A percentile compares a stretch with the other conserved stretches of the same genome.
Conservation (phyloP, 2,329 filamentous ascomycete species). For the Microsporum audouinii region DNA sequence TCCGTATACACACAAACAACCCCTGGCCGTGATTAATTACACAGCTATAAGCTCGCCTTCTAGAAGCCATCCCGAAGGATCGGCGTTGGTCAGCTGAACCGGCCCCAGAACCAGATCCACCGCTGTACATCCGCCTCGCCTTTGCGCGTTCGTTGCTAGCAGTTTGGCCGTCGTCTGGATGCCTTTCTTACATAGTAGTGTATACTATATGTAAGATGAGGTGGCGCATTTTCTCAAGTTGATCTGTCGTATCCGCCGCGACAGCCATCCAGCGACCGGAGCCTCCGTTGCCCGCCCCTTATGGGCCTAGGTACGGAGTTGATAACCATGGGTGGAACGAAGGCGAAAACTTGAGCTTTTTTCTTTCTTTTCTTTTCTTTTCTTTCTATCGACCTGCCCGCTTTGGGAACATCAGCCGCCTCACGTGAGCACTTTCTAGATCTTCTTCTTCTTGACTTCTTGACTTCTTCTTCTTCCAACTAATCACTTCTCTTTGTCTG, state of each 20-base stretch:
- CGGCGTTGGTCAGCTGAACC: not conserved
- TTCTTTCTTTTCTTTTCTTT: not conserved
- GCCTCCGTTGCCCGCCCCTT: not conserved
- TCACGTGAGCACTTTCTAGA: not conserved
- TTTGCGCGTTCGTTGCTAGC: not conserved
- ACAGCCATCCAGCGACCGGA: not conserved
- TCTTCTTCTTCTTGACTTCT: not conserved
- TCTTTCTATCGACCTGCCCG: not conserved
- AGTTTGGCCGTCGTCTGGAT: not conserved
- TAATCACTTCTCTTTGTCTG: not conserved
- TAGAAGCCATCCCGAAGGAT: constrained; percentile 5
- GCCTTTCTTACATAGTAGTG: not conserved
- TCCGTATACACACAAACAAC: not conserved
- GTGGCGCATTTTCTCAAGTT: not conserved
- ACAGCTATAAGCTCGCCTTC: not conserved
- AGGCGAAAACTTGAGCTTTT: not conserved
- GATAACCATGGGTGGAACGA: not conserved
- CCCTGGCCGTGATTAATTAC: not conserved
- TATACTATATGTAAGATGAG: not conserved
- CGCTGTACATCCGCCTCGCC: not conserved
- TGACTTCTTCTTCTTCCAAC: not conserved
- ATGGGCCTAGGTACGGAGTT: not conserved
- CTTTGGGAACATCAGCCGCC: not conserved
- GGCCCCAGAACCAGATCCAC: constrained; percentile 1
- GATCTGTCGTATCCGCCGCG: not conserved